These are phyloP conservation scores for Fusarium drepaniforme DNA, from an alignment of 2,329 filamentous ascomycete genomes.

Conservation along the genomic window DNA sequence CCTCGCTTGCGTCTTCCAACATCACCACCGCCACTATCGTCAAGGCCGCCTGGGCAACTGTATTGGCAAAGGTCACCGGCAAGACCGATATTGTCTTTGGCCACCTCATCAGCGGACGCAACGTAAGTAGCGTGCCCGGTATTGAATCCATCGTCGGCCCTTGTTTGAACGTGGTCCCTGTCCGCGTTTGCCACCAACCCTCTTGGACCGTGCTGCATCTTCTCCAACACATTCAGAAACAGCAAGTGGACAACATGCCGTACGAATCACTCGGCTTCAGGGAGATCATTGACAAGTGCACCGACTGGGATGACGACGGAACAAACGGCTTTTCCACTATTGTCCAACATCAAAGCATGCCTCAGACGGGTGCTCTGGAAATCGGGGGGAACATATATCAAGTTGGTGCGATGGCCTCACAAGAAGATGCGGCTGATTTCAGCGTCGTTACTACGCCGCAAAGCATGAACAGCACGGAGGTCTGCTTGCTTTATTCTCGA, in stretches of 20 bases:
- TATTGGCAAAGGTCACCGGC: slow-evolving; percentile 52
- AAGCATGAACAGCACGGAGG: slow-evolving; percentile 18
- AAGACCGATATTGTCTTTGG: slow-evolving; percentile 42
- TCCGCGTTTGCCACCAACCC: slow-evolving; percentile 15
- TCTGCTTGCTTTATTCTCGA: slow-evolving; percentile 34
- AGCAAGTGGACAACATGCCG: slow-evolving; percentile 50
- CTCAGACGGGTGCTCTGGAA: slow-evolving; percentile 10
- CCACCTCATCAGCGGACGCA: slow-evolving; percentile 33
- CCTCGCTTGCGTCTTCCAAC: slow-evolving; percentile 26
- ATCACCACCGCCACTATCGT: slow-evolving; percentile 53
- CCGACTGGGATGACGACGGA: slow-evolving; percentile 34
- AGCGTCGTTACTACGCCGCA: slow-evolving; percentile 40
- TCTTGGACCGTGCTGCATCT: slow-evolving; percentile 51
- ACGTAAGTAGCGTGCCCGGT: slow-evolving; percentile 1
- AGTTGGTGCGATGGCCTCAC: slow-evolving; percentile 30
- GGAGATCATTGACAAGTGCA: slow-evolving; percentile 41
- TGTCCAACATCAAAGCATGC: slow-evolving; percentile 43
- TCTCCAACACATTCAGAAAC: slow-evolving; percentile 54
- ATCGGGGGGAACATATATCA: slow-evolving; percentile 34
- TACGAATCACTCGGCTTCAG: slow-evolving; percentile 41
- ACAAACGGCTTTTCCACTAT: slow-evolving; percentile 36
- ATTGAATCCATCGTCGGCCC: slow-evolving; percentile 31
- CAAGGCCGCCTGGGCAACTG: slow-evolving; percentile 59
- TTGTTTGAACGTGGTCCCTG: slow-evolving; percentile 30
- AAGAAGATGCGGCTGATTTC: slow-evolving; percentile 38